Conservation (phyloP, 345 rosid species). For the Alliaria petiolata region DNA sequence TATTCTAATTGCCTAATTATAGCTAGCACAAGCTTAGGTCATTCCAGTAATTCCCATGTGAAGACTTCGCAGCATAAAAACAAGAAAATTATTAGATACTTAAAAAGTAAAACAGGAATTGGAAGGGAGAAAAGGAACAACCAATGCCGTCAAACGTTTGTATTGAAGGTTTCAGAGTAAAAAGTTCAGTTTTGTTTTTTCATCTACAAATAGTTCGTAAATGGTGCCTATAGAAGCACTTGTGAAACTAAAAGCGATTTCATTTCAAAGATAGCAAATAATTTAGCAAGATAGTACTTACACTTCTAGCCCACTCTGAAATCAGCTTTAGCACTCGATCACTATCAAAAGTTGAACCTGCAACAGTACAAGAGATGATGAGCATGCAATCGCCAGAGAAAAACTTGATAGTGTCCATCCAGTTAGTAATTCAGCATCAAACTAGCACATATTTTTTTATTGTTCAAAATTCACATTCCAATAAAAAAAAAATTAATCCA, state of each 20-base stretch:
- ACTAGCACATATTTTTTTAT: background rate
- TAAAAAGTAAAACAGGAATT: background rate
- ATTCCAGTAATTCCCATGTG: background rate
- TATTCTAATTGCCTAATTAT: background rate
- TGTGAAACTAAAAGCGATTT: background rate
- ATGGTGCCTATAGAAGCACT: background rate
- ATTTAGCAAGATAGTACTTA: constrained; percentile 44
- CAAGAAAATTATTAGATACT: background rate
- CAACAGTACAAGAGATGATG: constrained; percentile 24
- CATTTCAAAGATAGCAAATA: background rate
- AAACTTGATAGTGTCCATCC: background rate
- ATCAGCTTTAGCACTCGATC: constrained; percentile 63
- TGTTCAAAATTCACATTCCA: constrained; percentile 4
- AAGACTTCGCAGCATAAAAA: background rate
- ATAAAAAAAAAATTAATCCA: too few species aligned
- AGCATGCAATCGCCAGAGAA: constrained; percentile 17
- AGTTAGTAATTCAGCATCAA: constrained; percentile 9
- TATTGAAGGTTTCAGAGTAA: background rate
- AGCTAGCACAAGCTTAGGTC: constrained; percentile 16
- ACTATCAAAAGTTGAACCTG: constrained; percentile 55
- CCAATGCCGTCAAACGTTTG: background rate
- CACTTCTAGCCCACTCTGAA: constrained; percentile 77
- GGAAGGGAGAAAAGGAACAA: background rate
- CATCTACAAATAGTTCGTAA: background rate
- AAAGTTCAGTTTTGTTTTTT: background rate